phyloP scores from a whole-genome alignment of 176 grass and related monocot species.

The Triticum timopheevii region DNA sequence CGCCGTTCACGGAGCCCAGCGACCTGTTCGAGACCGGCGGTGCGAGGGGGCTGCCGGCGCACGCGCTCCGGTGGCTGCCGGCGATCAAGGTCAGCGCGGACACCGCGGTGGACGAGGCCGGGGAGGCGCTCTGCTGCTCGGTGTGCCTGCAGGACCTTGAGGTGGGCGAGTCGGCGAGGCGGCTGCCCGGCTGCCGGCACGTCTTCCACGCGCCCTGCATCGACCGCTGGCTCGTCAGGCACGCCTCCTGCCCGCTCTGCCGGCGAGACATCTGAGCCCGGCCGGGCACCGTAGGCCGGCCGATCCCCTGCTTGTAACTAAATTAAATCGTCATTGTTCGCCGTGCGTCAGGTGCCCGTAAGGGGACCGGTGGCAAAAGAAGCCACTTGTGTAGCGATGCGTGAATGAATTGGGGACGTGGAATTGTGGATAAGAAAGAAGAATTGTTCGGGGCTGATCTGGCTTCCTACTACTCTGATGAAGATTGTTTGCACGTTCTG shows the following conservation, averaged over 20 bases:
- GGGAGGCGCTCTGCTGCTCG: constrained; percentile 69
- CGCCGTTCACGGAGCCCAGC: constrained; percentile 60
- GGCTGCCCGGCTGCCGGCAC: constrained; percentile 59
- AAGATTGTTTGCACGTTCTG: neutral
- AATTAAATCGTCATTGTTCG: neutral
- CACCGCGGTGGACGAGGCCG: constrained; percentile 44
- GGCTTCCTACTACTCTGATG: neutral
- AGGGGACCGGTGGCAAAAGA: neutral
- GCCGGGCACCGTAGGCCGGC: neutral
- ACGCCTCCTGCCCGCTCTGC: constrained; percentile 85
- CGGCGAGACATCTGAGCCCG: constrained; percentile 50
- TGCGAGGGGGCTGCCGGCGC: constrained; percentile 41
- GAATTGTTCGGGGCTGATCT: neutral
- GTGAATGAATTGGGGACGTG: neutral
- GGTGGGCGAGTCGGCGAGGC: constrained; percentile 55
- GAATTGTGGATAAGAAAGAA: constrained; percentile 7
- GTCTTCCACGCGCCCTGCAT: constrained; percentile 75
- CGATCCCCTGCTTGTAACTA: neutral
- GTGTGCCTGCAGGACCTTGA: constrained; percentile 89
- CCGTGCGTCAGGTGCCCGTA: neutral
- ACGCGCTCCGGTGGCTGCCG: constrained; percentile 51
- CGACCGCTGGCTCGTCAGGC: constrained; percentile 77
- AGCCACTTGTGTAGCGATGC: neutral
- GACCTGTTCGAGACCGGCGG: constrained; percentile 76
- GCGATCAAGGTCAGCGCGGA: constrained; percentile 46